A percentile compares a stretch with the other conserved stretches of the same genome.
These are phyloP conservation scores for Lavandula angustifolia DNA, from an alignment of 257 asterid genomes.

Conservation along the genomic window DNA sequence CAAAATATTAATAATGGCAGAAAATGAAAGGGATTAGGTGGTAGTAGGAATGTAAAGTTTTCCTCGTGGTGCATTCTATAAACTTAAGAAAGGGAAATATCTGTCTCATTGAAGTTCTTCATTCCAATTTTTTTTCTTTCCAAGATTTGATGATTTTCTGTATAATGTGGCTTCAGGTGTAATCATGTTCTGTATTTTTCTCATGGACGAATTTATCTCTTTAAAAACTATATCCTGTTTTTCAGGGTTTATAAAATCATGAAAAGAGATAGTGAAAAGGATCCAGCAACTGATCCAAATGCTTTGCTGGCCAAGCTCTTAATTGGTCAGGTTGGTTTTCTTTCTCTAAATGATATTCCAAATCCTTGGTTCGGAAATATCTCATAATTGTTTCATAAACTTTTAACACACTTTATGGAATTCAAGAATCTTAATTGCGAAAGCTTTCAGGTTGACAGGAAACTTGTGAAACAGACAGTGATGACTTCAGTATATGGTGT, in stretches of 20 bases:
- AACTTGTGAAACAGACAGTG: conserved; percentile 93
- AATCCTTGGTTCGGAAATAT: conserved; percentile 19
- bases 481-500: conserved; percentile 99
- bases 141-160: conserved; percentile 2
- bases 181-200: conserved; percentile 14
- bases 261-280: conserved; percentile 74
- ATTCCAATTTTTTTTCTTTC: background rate
- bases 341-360: conserved; percentile 4
- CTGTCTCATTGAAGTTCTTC: background rate
- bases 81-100: conserved; percentile 9
- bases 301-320: conserved; percentile 78
- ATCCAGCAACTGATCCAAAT: conserved; percentile 65
- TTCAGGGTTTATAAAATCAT: conserved; percentile 79
- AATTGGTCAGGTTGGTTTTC: conserved; percentile 68
- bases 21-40: background rate
- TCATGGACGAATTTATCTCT: conserved; percentile 6
- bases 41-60: conserved; percentile 16
- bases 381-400: conserved; percentile 7
- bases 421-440: conserved; percentile 32
- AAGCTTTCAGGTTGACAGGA: conserved; percentile 81
- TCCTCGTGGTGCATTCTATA: conserved; percentile 1
- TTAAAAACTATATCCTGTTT: conserved; percentile 27
- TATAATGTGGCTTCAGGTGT: conserved; percentile 15
- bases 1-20: background rate
- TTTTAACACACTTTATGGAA: conserved; percentile 21